These are phyloP conservation scores for Lactifluus volemus DNA, from an alignment of 768 basidiomycete genomes.

Conservation along the genomic window DNA sequence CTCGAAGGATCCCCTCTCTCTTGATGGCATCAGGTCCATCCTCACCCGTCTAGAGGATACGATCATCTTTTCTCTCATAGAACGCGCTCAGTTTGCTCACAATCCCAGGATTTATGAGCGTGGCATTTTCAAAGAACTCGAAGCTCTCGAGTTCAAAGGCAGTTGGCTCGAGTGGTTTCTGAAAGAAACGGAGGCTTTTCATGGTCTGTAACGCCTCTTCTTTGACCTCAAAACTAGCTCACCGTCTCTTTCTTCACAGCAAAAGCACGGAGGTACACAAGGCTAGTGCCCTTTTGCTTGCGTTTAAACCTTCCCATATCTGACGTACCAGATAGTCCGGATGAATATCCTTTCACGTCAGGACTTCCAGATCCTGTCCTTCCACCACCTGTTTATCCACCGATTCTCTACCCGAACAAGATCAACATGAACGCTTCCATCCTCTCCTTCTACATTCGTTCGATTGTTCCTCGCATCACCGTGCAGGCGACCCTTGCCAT, in stretches of 20 bases:
- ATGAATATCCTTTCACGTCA: conserved; percentile 92
- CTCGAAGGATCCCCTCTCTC: conserved; percentile 65
- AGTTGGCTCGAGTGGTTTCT: conserved; percentile 98
- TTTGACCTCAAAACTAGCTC: background rate
- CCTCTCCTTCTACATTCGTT: conserved; percentile 76
- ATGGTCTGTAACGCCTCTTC: conserved; percentile 49
- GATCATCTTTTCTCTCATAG: conserved; percentile 96
- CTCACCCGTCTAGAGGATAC: conserved; percentile 93
- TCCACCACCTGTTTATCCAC: conserved; percentile 60
- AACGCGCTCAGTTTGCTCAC: conserved; percentile 93
- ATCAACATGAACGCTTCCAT: conserved; percentile 87
- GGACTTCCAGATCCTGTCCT: conserved; percentile 80
- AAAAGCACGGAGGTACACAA: conserved; percentile 91
- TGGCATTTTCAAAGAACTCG: conserved; percentile 72
- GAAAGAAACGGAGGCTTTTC: conserved; percentile 89
- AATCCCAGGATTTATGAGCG: conserved; percentile 83
- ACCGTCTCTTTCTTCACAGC: conserved; percentile 40
- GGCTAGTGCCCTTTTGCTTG: conserved; percentile 36
- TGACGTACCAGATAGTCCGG: conserved; percentile 52
- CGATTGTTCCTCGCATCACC: conserved; percentile 88
- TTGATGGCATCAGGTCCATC: conserved; percentile 83
- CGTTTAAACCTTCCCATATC: background rate
- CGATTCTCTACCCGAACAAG: conserved; percentile 67
- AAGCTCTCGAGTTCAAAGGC: conserved; percentile 63
- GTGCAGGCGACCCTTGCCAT: conserved; percentile 58